A percentile compares a stretch with the other conserved stretches of the same genome.
These are phyloP conservation scores for Taphrina confusa DNA, from an alignment of 1,139 yeast species.

Conservation along the genomic window DNA sequence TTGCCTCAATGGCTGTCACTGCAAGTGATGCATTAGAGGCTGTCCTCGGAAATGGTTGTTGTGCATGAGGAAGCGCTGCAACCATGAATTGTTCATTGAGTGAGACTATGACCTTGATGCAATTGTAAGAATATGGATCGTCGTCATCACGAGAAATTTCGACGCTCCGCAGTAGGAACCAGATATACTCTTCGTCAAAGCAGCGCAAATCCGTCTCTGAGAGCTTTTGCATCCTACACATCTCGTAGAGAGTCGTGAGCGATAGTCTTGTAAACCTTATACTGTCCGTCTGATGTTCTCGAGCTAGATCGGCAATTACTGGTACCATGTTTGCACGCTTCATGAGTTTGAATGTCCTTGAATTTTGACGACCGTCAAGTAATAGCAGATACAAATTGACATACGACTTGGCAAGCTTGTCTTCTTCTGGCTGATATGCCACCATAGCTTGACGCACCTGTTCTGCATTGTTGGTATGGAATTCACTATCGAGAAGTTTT, in stretches of 20 bases:
- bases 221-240: constrained; percentile 56
- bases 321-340: constrained; percentile 57
- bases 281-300: constrained; percentile 44
- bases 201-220: constrained; percentile 50
- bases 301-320: constrained; percentile 50
- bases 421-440: constrained; percentile 39
- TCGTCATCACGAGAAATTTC: constrained; percentile 55
- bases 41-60: constrained; percentile 16
- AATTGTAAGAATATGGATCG: constrained; percentile 66
- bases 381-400: constrained; percentile 46
- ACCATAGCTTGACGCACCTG: constrained; percentile 45
- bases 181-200: constrained; percentile 58
- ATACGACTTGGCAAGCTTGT: constrained; percentile 28
- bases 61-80: constrained; percentile 51
- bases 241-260: constrained; percentile 57
- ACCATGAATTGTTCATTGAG: constrained; percentile 85
- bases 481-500: constrained; percentile 44
- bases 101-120: constrained; percentile 70
- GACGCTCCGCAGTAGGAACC: constrained; percentile 57
- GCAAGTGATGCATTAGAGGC: constrained; percentile 26
- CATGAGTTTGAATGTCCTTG: constrained; percentile 51
- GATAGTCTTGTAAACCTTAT: constrained; percentile 49
- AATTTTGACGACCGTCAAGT: constrained; percentile 53
- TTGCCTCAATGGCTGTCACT: constrained; percentile 40
- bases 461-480: constrained; percentile 44